Percentiles rank a stretch among this genome's conserved stretches.
These are phyloP conservation scores for Nepenthes mirabilis DNA, from an alignment of 148 eudicot species.

Conservation along the genomic window DNA sequence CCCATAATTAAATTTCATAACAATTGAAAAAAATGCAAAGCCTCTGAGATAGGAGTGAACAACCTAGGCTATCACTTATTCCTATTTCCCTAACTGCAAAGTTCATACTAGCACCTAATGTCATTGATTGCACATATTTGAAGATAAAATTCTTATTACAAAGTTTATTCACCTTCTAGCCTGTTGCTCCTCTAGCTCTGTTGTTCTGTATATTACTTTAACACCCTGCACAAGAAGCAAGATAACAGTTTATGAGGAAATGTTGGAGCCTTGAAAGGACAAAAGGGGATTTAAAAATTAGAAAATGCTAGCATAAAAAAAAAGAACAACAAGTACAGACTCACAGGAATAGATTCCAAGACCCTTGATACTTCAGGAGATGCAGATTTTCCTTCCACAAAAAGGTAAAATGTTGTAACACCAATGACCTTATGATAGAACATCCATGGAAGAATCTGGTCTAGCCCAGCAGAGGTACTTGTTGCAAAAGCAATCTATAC, in stretches of 20 bases:
- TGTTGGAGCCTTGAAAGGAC: not conserved
- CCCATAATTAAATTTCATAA: no score
- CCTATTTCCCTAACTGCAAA: no score
- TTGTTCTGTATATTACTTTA: slow-evolving; percentile 74
- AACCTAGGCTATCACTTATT: no score
- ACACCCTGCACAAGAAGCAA: slow-evolving; percentile 46
- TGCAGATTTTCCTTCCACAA: slow-evolving; percentile 94
- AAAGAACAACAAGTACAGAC: slow-evolving; percentile 11
- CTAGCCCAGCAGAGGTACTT: slow-evolving; percentile 69
- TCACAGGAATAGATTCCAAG: slow-evolving; percentile 78
- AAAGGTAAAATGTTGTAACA: slow-evolving; percentile 66
- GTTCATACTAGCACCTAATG: no score
- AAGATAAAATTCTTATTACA: not conserved
- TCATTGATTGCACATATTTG: no score
- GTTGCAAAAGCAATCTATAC: slow-evolving; percentile 63
- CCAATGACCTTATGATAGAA: slow-evolving; percentile 84
- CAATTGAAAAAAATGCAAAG: no score
- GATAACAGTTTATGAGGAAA: slow-evolving; percentile 1
- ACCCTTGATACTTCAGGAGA: slow-evolving; percentile 66
- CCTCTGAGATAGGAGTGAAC: no score
- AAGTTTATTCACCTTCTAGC: slow-evolving; percentile 44
- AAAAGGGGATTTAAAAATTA: slow-evolving; percentile 1
- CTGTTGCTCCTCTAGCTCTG: slow-evolving; percentile 73
- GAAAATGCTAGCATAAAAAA: not conserved
- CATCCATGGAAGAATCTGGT: slow-evolving; percentile 90